Base-by-base conservation (phyloP, 225 moss, liverwort and hornwort genomes). In the Asterella californica region DNA sequence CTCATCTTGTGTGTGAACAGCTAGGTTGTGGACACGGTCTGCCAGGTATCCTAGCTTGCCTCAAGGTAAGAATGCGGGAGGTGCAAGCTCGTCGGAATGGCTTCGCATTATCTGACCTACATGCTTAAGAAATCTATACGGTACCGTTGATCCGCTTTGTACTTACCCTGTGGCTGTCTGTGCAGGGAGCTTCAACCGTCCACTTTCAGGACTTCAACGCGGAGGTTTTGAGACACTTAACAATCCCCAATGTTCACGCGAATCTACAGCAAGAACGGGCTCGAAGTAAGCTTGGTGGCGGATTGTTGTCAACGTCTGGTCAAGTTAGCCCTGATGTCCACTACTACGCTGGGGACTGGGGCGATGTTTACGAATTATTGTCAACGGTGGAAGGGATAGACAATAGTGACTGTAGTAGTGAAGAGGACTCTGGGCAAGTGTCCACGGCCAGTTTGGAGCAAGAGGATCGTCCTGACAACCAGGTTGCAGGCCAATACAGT, bases 1-100 rank as follows among this genome's bases (percentile, higher is more conserved):
- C 36, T 7, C 12, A 64, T 72, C 14, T 72, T 46, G 9, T 72
- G 47, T 78, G 17, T 83, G 71, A 73, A 78, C 91, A 96, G 99
- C 88, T 99, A 64, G 99, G 99, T 76, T 99, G 99, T 84, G 95
- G 99, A 81, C 95, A 99, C 85, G 99, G 99, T 74, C 88, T 99
- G 54, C 95, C 95, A 9, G 95, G 99, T 69, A 99, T 99, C 79
- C 88, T 99, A 76, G 89, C 99, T n/a, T 87, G 92, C 81, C 78
- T 91, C 30, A 92, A 95, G 94, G 96, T 94, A 83, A 90, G 91
- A 80, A 18, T 17, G 52, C 46, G 1, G 9, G 36, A 18, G 19
- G 21, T 38, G 8, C 6, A 17, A 46, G 22, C 8, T 8, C 2
- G 22, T n/a, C 12, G 45, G 9, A 71, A 8, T 46, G 45, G 45